These are phyloP conservation scores for Bipolaris zeicola DNA, from an alignment of 2,329 filamentous ascomycete species.

Conservation along the genomic window DNA sequence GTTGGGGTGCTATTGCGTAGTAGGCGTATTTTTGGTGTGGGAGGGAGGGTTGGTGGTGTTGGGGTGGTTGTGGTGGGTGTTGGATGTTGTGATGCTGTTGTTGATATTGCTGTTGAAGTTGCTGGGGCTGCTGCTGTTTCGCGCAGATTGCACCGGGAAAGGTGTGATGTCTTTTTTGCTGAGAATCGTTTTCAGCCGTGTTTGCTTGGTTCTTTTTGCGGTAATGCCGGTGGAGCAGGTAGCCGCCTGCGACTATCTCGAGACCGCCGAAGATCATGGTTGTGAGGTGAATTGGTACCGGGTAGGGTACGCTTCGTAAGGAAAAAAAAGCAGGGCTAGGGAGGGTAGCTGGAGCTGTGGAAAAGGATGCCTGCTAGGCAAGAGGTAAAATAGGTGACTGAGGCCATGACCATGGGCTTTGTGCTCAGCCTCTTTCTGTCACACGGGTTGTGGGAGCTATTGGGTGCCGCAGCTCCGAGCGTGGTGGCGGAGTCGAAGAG, in stretches of 20 bases:
- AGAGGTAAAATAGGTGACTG: constrained; percentile 16
- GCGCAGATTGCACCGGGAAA: constrained; percentile 34
- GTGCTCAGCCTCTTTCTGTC: constrained; percentile 32
- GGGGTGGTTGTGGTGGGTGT: constrained; percentile 18
- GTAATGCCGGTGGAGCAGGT: constrained; percentile 42
- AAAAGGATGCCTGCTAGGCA: not conserved
- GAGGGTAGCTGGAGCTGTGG: not conserved
- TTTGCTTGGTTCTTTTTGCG: constrained; percentile 45
- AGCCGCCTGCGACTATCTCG: constrained; percentile 44
- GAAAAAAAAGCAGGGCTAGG: not conserved
- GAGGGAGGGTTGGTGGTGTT: constrained; percentile 12
- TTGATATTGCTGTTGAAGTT: no score
- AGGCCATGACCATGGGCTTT: constrained; percentile 24
- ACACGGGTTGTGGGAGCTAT: constrained; percentile 23
- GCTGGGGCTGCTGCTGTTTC: constrained; percentile 13
- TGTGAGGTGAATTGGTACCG: no score
- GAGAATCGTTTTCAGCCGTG: constrained; percentile 32
- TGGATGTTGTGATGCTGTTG: constrained; percentile 1
- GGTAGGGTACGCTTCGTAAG: no score
- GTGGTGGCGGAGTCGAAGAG: constrained; percentile 31
- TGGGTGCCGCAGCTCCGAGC: constrained; percentile 26
- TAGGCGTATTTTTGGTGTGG: constrained; percentile 37
- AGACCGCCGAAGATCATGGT: constrained; percentile 49
- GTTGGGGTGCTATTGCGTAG: constrained; percentile 20
- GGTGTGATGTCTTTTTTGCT: constrained; percentile 33